Base-by-base conservation (phyloP, 1,284 basidiomycete species). In the Erythrobasidium hasegawianum region DNA sequence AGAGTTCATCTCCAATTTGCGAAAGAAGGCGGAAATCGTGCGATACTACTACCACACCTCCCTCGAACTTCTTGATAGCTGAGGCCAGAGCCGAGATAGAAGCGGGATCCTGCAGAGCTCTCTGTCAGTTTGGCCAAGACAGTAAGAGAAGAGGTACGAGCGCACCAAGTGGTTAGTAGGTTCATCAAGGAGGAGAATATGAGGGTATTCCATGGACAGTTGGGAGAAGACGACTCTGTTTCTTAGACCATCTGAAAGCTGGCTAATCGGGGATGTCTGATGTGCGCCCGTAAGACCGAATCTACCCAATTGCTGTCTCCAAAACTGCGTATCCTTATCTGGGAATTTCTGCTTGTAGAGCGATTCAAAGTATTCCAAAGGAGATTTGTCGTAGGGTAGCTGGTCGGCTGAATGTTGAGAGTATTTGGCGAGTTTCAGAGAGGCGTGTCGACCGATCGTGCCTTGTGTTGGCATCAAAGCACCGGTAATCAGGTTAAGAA, bases 361-460 rank as follows among this genome's bases (percentile, higher is more conserved):
- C 24, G 78, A 76, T 79, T 95, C 90, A 80, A 98, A 88, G 81
- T 97, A 92, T 79, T 98, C 95, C 74, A 98, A 88, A 16, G 95
- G 92, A 50, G 85, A 83, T 79, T 86, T 86, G 74, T 95, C 88
- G 80, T 96, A 97, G 18, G 95, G 96, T 33, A 98, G 84, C 79
- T 98, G 96, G 79, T 99, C 96, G 27, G 96, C 94, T 61, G 89
- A 93, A 81, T 99, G 96, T 81, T 99, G 96, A 41, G 89, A 93
- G 83, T 97, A 98, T 66, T 75, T 75, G 67, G 70, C 69, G 68
- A 98, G 86, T 80, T 98, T 98, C 74, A 99, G 83, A 40, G 83
- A 84, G 57, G 88, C 82, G 79, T 98, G 95, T 73, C 91, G 90
- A 57, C 87, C 88, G 72, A 98, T 79, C 24, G 89, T 89, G 57